Evolutionary conservation across 2,329 filamentous ascomycete species (phyloP), one percentile per base, ranked within the genome.

Genomic region (Stemphylium lycopersici): DNA sequence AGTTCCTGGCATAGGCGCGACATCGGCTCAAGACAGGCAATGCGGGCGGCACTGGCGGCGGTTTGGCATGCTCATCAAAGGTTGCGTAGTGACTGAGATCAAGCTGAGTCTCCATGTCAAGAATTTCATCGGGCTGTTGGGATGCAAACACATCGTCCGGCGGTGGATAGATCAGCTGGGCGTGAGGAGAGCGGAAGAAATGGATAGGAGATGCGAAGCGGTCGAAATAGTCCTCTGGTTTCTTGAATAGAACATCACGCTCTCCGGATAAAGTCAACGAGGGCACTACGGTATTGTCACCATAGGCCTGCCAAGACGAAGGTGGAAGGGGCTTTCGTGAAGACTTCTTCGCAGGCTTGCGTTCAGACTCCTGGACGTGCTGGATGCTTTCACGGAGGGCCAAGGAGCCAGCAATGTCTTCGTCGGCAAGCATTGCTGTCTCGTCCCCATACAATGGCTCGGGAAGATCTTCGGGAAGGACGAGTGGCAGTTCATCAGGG

Each of bases 151-250:
- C 32, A 32, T 75, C 60, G 22, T 70, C 69, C 11, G 59, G 47
- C 8, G 61, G 58, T 10, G 71, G 67, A 41, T 59, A 61, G 11
- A 68, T 16, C 16, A 74, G 51, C 16, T 70, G 60, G 12, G 62
- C 68, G 33, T 69, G 67, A 5, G 80, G 71, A 1, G 80, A 79
- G 43, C 81, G 79, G 55, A 83, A 81, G 68, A 81, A 81, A 38
- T 81, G 74, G 3, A 79, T 70, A 3, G 81, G 80, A 5, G 79
- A 81, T 1, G 78, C 79, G 59, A 82, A 83, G 3, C 78, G 76
- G 60, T 83, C 80, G 51, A 80, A 80, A 53, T 75, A 80, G 46
- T 77, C 66, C 36, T 77, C 75, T 10, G 76, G 70, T 39, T 71
- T 76, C 8, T 64, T 59, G 61, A 83, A 83, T 1, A 80, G 58